These are phyloP conservation scores for Liriodendron chinense DNA, from an alignment of 164 flowering plant species.

Conservation along the genomic window DNA sequence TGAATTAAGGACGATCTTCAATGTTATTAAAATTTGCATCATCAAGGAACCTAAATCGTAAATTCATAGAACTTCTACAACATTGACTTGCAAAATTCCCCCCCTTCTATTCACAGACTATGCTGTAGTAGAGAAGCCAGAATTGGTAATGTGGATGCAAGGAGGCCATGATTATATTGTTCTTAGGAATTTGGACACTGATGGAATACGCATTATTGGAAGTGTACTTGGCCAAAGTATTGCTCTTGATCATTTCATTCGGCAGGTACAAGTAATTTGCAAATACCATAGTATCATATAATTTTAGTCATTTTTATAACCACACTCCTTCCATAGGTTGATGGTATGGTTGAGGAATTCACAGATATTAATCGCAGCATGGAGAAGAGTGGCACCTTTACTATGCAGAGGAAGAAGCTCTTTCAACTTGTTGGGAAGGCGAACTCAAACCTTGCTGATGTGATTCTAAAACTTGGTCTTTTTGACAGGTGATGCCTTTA, in stretches of 20 bases:
- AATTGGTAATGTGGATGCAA: conserved; percentile 76
- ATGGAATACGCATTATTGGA: conserved; percentile 88
- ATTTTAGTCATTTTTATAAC: not conserved
- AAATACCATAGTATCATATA: not conserved
- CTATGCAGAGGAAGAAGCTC: conserved; percentile 86
- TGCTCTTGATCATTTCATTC: conserved; percentile 91
- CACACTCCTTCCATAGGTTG: conserved; percentile 48
- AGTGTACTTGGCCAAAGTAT: conserved; percentile 98
- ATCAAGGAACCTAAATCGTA: too few relatives aligned
- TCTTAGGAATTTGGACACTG: conserved; percentile 73
- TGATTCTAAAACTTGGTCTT: conserved; percentile 90
- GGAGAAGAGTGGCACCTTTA: conserved; percentile 93
- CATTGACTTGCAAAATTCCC: not conserved
- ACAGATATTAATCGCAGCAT: conserved; percentile 89
- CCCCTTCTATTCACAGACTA: conserved; percentile 42
- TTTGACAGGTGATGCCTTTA: conserved; percentile 72
- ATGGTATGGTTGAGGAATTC: conserved; percentile 94
- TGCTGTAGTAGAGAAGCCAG: conserved; percentile 81
- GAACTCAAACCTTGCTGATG: conserved; percentile 88
- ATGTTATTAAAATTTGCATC: too few relatives aligned
- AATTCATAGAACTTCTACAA: too few relatives aligned
- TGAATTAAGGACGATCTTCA: too few relatives aligned
- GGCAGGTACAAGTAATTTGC: conserved; percentile 49
- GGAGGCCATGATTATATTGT: conserved; percentile 81
- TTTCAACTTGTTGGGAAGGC: conserved; percentile 94